These are phyloP conservation scores for Rosa rugosa DNA, from an alignment of 306 rosid genomes.

Conservation along the genomic window DNA sequence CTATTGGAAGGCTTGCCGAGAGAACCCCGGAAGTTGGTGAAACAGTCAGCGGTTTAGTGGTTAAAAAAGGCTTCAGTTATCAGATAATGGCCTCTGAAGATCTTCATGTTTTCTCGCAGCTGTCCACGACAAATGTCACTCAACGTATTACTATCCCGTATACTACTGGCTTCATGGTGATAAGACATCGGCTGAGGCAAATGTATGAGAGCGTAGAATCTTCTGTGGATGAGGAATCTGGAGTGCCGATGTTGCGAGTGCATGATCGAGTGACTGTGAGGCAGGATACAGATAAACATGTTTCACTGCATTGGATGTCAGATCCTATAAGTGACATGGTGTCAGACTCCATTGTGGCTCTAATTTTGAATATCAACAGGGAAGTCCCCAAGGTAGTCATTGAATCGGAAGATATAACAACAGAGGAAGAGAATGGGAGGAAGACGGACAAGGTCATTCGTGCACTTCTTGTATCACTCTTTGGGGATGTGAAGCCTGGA, in stretches of 20 bases:
- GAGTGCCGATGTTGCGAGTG: conserved; percentile 59
- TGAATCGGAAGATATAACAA: conserved; percentile 59
- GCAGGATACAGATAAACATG: conserved; percentile 80
- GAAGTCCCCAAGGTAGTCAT: conserved; percentile 67
- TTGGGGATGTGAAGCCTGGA: conserved; percentile 78
- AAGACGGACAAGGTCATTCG: conserved; percentile 69
- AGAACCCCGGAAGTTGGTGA: conserved; percentile 71
- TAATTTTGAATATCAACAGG: conserved; percentile 66
- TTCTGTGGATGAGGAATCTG: conserved; percentile 77
- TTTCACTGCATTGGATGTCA: conserved; percentile 86
- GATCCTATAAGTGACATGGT: conserved; percentile 93
- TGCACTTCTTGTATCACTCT: conserved; percentile 79
- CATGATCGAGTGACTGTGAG: conserved; percentile 73
- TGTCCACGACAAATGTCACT: conserved; percentile 68
- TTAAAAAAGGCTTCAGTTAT: conserved; percentile 87
- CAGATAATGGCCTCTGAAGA: conserved; percentile 96
- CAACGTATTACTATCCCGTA: conserved; percentile 89
- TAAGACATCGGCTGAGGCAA: conserved; percentile 67
- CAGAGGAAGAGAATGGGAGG: conserved; percentile 71
- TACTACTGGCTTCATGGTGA: conserved; percentile 59
- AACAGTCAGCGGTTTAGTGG: conserved; percentile 74
- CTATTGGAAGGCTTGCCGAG: conserved; percentile 84
- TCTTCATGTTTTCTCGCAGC: conserved; percentile 89
- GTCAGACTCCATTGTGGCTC: conserved; percentile 82
- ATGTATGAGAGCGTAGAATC: conserved; percentile 79